Evolutionary conservation across 495 filamentous ascomycete genomes (phyloP).

Genomic region (Neurospora hispaniola): DNA sequence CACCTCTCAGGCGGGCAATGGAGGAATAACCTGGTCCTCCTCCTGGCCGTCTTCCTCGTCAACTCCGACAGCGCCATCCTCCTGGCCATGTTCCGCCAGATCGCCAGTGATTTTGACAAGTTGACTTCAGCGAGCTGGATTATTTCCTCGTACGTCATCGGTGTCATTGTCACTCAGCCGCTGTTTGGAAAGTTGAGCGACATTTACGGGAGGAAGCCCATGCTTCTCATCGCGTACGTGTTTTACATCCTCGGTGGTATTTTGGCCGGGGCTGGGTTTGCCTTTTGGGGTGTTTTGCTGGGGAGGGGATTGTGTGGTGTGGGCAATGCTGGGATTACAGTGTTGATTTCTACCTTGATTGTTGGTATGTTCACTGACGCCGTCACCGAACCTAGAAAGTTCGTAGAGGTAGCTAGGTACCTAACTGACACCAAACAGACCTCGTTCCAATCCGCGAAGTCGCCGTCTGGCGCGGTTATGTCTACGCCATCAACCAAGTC

Average conservation of each 20-base stretch:
- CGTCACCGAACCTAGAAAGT: no score
- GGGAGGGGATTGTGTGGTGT: conserved; percentile 8
- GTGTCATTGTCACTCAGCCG: conserved; percentile 7
- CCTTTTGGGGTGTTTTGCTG: conserved; percentile 6
- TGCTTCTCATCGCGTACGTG: conserved; percentile 4
- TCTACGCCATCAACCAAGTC: conserved; percentile 10
- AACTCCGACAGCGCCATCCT: conserved; percentile 13
- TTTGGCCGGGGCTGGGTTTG: conserved; percentile 4
- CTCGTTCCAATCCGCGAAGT: conserved; percentile 10
- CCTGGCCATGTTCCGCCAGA: conserved; percentile 11
- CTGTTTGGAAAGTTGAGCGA: conserved; percentile 11
- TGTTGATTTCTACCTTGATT: conserved; percentile 11
- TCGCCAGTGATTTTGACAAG: conserved; percentile 10
- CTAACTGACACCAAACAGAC: not conserved
- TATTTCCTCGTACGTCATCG: conserved; percentile 9
- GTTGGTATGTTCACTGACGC: conserved; percentile 1
- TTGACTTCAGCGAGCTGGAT: conserved; percentile 11
- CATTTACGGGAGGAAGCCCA: conserved; percentile 11
- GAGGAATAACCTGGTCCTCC: conserved; percentile 9
- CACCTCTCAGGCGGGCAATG: conserved; percentile 1
- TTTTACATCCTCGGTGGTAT: conserved; percentile 4
- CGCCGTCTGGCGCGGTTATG: conserved; percentile 13
- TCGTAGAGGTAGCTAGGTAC: no score
- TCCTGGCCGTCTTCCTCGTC: conserved; percentile 13
- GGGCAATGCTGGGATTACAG: conserved; percentile 10